phyloP scores from a whole-genome alignment of 305 asterid genomes.

The Salvia sclarea region DNA sequence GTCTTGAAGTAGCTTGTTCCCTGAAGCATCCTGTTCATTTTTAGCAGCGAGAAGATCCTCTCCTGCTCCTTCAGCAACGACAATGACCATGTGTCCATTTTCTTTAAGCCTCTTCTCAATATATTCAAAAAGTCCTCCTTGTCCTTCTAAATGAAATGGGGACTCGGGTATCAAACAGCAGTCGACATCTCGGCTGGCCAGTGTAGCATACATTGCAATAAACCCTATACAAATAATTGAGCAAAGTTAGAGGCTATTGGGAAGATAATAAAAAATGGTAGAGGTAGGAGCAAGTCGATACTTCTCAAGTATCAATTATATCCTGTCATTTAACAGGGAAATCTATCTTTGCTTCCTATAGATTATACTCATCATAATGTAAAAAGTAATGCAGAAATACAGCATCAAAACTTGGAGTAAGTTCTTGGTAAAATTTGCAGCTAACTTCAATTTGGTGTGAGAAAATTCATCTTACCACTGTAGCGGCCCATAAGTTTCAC shows the following conservation, averaged over 20 bases:
- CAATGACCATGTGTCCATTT: conserved; percentile 82
- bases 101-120: conserved; percentile 58
- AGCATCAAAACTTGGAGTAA: neutral
- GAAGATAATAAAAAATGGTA: neutral
- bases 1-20: conserved; percentile 67
- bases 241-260: conserved; percentile 16
- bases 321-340: conserved; percentile 20
- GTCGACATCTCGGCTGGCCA: conserved; percentile 84
- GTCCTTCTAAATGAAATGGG: conserved; percentile 72
- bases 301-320: conserved; percentile 1
- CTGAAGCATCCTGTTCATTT: conserved; percentile 70
- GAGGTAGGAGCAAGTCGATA: conserved; percentile 10
- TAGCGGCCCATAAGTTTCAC: conserved; percentile 72
- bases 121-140: conserved; percentile 65
- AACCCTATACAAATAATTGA: conserved; percentile 50
- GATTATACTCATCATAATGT: conserved; percentile 5
- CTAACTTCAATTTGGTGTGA: neutral
- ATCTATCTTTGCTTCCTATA: neutral
- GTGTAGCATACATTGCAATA: conserved; percentile 80
- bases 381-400: conserved; percentile 24
- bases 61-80: conserved; percentile 82
- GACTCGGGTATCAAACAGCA: conserved; percentile 81
- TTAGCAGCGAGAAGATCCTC: conserved; percentile 67
- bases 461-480: conserved; percentile 47
- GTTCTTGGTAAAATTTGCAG: too few relatives aligned